Conservation (phyloP, 305 asterid genomes). For the Fraxinus angustifolia region DNA sequence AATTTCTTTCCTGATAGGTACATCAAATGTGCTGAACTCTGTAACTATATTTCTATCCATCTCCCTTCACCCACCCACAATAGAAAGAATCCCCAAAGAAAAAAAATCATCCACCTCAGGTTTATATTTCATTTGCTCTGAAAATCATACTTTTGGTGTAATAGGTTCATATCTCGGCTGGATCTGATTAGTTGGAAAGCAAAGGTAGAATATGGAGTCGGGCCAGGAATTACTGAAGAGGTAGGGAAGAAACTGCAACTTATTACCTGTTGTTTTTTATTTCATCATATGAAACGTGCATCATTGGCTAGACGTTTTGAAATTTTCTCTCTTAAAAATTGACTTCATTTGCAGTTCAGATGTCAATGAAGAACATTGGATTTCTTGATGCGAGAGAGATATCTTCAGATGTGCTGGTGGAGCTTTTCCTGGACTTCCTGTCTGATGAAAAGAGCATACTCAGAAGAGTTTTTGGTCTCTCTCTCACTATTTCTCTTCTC, state of each 20-base stretch:
- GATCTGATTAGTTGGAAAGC: slow-evolving; percentile 88
- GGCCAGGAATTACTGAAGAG: slow-evolving; percentile 53
- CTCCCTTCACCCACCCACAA: background rate
- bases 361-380: slow-evolving; percentile 73
- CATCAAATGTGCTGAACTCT: slow-evolving; percentile 5
- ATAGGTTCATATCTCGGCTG: slow-evolving; percentile 68
- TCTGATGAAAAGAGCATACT: slow-evolving; percentile 75
- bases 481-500: background rate
- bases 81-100: background rate
- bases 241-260: slow-evolving; percentile 35
- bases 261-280: background rate
- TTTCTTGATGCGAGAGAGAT: slow-evolving; percentile 79
- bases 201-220: slow-evolving; percentile 64
- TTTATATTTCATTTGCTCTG: slow-evolving; percentile 7
- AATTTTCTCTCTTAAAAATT: slow-evolving; percentile 38
- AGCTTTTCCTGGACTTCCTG: slow-evolving; percentile 55
- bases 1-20: slow-evolving; percentile 76
- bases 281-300: background rate
- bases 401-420: slow-evolving; percentile 50
- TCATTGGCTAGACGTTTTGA: background rate
- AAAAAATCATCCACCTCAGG: background rate
- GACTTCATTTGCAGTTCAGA: slow-evolving; percentile 92
- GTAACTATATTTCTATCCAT: background rate
- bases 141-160: slow-evolving; percentile 18
- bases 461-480: slow-evolving; percentile 71